Base-by-base conservation (phyloP, 495 filamentous ascomycete species). In the Cryomyces antarcticus region DNA sequence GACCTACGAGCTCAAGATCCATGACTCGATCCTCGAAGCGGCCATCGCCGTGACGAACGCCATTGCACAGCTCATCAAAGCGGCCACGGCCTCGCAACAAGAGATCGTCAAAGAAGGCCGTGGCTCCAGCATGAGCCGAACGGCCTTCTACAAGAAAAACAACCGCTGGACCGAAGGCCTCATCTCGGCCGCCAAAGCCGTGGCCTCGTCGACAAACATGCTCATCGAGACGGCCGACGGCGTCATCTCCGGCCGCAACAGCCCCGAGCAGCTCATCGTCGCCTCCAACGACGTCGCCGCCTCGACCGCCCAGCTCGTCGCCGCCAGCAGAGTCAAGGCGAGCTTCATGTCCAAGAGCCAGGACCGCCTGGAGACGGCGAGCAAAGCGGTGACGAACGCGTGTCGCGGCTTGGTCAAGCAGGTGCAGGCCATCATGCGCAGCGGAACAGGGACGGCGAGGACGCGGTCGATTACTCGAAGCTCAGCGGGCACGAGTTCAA, bases 141-240 rank as follows among this genome's bases (percentile, higher is more conserved):
- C 88, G n/a, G 83, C 85, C 31, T 97, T 96, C 68, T 97, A 97
- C 76, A 97, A 97, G 72, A 93, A 93, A 66, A 92, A 95, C 69
- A 83, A 83, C 52, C 77, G 89, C 35, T 97, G 89, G 89, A 96
- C 89, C 0, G 92, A 97, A 56, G 89, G 89, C 39, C 71, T 97
- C 38, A 93, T 97, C 58, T 92, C 82, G 31, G 89, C 89, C 4
- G 89, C 89, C 41, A 96, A 96, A 64, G 89, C 89, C 1, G 92
- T 97, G 5, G 89, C 89, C 9, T 57, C 66, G 4, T 87, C 82
- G 0, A 97, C 92, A 37, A 95, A 94, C 64, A 89, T 75, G 31
- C 69, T 97, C 47, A 97, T 96, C 50, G 92, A 96, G 66, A 96
- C 87, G 13, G 89, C 89, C 4, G 89, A 97, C 53, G 89, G 89